Base-by-base conservation (phyloP, 192 early-diverging fungal species). In the Entomortierella lignicola region DNA sequence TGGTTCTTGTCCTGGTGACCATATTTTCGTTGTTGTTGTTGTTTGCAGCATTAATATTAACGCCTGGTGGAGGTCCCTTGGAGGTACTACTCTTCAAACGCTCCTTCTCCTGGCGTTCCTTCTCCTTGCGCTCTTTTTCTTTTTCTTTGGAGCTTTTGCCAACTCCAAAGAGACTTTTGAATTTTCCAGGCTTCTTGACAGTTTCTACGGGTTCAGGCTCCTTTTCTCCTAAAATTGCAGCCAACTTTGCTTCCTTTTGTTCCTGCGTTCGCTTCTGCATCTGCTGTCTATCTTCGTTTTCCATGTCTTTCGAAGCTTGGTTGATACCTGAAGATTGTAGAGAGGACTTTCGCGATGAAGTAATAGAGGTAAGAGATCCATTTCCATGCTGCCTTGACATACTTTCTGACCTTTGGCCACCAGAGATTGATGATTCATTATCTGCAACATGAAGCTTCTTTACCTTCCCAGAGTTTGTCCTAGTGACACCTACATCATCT, bases 121-220 rank as follows among this genome's bases (percentile, higher is more conserved):
- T 74, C 54, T 83, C 74, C 51, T 72, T 72, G 23, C 61, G 60
- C 17, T 61, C 77, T 52, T 77, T 71, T 34, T 79, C 75, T 32
- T 79, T 79, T 2, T 79, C 75, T 63, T 79, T 79, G 47, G 75
- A 79, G 23, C 75, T 55, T 47, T 79, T 79, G 57, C 66, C 68
- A 18, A 79, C 61, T 20, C 75, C 75, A 50, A 79, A 79, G 0
- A 79, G 54, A 58, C 75, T 79, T 42, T 81, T 84, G 53, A 73
- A 70, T 37, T 79, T 73, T 39, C 66, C 60, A 43, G 70, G 55
- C 27, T 81, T 81, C 53, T 68, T 81, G 29, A 51, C 51, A 51
- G 26, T 26, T 18, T 79, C 66, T 23, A 47, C 30, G 0, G 64
- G 54, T 18, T 59, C 69, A 10, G 12, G 1, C 15, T 62, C 30